phyloP scores from a whole-genome alignment of 169 alveolate genomes.

The Perkinsus olseni region DNA sequence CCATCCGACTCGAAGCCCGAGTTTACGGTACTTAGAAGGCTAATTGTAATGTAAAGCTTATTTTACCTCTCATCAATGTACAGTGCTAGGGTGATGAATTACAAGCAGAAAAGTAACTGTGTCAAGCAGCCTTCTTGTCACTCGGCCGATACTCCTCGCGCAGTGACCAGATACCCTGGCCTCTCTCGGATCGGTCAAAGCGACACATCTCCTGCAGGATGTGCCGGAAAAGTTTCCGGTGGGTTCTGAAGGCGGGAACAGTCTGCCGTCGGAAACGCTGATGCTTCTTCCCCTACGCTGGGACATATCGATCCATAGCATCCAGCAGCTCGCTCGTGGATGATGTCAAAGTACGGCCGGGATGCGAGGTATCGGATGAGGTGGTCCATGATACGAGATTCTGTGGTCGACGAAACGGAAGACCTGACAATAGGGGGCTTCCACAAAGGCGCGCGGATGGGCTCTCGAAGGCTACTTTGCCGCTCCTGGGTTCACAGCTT shows the following conservation, averaged over 20 bases:
- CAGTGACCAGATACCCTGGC: not conserved
- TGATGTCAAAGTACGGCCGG: not conserved
- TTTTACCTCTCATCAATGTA: no score
- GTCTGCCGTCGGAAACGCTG: not conserved
- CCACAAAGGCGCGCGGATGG: no score
- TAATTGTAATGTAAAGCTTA: no score
- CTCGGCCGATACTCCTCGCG: not conserved
- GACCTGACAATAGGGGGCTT: not conserved
- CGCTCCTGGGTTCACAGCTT: not conserved
- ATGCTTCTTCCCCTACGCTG: not conserved
- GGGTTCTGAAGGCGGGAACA: not conserved
- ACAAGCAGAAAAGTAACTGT: no score
- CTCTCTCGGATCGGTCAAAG: not conserved
- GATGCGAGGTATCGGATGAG: not conserved
- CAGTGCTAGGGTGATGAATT: no score
- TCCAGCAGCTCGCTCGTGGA: not conserved
- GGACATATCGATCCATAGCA: not conserved
- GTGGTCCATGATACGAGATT: not conserved
- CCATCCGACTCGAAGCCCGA: no score
- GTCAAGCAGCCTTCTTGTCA: not conserved
- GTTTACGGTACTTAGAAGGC: no score
- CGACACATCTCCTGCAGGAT: not conserved
- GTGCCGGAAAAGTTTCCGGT: not conserved
- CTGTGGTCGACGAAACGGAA: not conserved
- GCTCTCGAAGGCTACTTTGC: not conserved